Evolutionary conservation across 176 grass and related monocot genomes (phyloP).

Genomic region (Hordeum marinum): DNA sequence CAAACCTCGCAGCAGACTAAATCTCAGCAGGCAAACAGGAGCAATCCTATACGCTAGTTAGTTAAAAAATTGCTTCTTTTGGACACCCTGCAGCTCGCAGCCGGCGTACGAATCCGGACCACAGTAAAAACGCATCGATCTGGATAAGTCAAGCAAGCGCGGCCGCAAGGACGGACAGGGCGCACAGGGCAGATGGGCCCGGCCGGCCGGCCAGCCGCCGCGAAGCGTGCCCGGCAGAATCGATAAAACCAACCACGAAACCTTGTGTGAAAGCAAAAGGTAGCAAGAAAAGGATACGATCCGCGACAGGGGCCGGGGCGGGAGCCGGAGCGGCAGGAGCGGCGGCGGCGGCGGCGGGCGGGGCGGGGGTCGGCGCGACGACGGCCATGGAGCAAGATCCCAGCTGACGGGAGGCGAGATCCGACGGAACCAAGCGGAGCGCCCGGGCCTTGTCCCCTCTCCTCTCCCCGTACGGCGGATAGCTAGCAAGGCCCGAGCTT

Average conservation of each 20-base stretch:
- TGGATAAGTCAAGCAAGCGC: conserved; percentile 1
- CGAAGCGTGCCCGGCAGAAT: not conserved
- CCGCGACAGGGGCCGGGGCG: conserved; percentile 35
- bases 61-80: not conserved
- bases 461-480: not conserved
- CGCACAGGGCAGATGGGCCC: not conserved
- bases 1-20: not conserved
- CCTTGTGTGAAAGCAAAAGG: not conserved
- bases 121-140: conserved; percentile 37
- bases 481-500: conserved; percentile 13
- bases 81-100: not conserved
- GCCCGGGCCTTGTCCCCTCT: conserved; percentile 28
- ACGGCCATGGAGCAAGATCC: conserved; percentile 53
- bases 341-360: not conserved
- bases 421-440: conserved; percentile 21
- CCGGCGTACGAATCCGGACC: not conserved
- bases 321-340: not conserved
- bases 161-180: not conserved
- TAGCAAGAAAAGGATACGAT: conserved; percentile 77
- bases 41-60: not conserved
- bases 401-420: conserved; percentile 36
- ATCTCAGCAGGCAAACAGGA: not conserved
- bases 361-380: conserved; percentile 45
- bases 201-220: not conserved
- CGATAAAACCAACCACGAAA: not conserved